These are phyloP conservation scores for Blastocrithidia nonstop DNA, from an alignment of 208 protist species.

Conservation along the genomic window DNA sequence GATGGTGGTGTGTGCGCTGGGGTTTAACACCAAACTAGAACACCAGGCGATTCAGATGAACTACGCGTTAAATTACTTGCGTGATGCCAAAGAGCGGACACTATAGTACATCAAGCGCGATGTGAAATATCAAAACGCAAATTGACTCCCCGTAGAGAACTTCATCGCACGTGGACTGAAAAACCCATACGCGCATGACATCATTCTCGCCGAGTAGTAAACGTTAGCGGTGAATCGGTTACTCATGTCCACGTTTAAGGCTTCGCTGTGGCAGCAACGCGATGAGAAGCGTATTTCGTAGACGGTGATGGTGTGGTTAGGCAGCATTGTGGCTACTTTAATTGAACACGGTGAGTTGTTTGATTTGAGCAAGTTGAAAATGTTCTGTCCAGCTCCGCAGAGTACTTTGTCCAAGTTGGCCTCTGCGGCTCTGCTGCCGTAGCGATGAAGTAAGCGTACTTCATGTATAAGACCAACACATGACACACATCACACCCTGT, in stretches of 20 bases:
- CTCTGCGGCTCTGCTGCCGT: too few species aligned
- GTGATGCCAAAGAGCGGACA: slow-evolving; percentile 15
- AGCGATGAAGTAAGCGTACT: too few species aligned
- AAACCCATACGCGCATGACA: slow-evolving; percentile 29
- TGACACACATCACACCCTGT: too few species aligned
- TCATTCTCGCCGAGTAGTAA: slow-evolving; percentile 18
- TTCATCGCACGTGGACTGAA: slow-evolving; percentile 22
- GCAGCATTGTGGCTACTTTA: slow-evolving; percentile 8
- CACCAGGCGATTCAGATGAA: slow-evolving; percentile 44
- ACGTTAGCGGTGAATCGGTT: slow-evolving; percentile 39
- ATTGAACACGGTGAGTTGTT: slow-evolving; percentile 28
- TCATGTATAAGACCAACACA: too few species aligned
- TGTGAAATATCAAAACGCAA: slow-evolving; percentile 47
- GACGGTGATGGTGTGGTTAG: slow-evolving; percentile 34
- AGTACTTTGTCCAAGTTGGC: slow-evolving; percentile 1
- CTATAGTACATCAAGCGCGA: slow-evolving; percentile 42
- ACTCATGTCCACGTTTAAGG: slow-evolving; percentile 58
- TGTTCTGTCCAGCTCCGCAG: slow-evolving; percentile 10
- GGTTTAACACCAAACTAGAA: slow-evolving; percentile 41
- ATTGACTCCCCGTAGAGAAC: slow-evolving; percentile 45
- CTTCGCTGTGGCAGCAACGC: slow-evolving; percentile 47
- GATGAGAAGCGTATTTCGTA: slow-evolving; percentile 54
- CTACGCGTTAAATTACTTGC: slow-evolving; percentile 32
- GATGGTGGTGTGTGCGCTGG: slow-evolving; percentile 20
- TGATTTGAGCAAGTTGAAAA: slow-evolving; percentile 18